Percentiles rank a stretch among this genome's conserved stretches.
These are phyloP conservation scores for Rhynchosporium agropyri DNA, from an alignment of 2,329 filamentous ascomycete species.

Conservation along the genomic window DNA sequence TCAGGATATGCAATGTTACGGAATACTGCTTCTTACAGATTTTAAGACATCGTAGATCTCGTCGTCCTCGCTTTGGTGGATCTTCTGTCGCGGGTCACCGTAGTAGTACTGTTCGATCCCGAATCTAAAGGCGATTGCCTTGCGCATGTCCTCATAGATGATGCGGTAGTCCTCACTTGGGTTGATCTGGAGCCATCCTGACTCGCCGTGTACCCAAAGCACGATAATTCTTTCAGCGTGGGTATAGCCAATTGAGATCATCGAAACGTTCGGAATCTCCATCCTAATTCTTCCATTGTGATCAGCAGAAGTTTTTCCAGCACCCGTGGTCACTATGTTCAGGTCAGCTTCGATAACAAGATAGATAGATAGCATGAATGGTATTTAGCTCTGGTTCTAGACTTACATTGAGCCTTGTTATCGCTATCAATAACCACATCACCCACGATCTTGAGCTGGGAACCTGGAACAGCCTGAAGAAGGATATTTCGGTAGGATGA, in stretches of 20 bases:
- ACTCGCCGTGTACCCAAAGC: neutral
- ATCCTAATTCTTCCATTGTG: neutral
- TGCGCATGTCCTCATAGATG: neutral
- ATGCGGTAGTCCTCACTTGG: neutral
- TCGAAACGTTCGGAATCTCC: neutral
- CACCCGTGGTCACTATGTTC: neutral
- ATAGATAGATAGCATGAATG: neutral
- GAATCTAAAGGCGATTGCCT: slow-evolving; percentile 1
- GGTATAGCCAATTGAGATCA: neutral
- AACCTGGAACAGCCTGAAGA: too few relatives aligned
- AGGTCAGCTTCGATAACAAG: neutral
- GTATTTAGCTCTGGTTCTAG: neutral
- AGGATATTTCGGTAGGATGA: too few relatives aligned
- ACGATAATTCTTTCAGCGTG: neutral
- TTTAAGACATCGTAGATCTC: neutral
- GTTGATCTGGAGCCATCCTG: neutral
- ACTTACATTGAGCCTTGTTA: neutral
- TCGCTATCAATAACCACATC: neutral
- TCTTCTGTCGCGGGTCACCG: neutral
- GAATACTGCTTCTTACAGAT: neutral
- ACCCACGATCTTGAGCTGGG: too few relatives aligned
- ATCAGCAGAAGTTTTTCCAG: too few relatives aligned
- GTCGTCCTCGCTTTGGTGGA: neutral
- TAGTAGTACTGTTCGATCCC: neutral
- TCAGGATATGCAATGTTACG: neutral